Evolutionary conservation across 1,139 yeast genomes (phyloP).

Genomic region (Debaryomycetaceae sp.): DNA sequence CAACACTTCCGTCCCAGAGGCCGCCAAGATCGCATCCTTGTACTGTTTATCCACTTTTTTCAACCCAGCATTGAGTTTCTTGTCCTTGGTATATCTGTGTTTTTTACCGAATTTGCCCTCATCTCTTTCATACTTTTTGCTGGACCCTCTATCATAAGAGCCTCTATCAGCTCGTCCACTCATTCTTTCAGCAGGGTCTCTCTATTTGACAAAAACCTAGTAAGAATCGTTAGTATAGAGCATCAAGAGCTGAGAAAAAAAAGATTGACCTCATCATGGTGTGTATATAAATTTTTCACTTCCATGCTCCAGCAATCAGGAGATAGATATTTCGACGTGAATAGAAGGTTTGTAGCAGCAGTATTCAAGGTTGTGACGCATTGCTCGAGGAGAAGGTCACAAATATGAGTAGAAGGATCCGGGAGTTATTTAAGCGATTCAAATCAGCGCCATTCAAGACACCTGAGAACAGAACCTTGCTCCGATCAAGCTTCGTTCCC

Average conservation of each 20-base stretch:
- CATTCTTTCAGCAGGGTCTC: slow-evolving; percentile 3
- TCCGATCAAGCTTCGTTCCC: slow-evolving; percentile 26
- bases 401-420: background rate
- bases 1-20: slow-evolving; percentile 82
- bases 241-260: background rate
- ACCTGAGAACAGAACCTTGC: slow-evolving; percentile 4
- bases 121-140: slow-evolving; percentile 16
- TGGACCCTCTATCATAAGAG: slow-evolving; percentile 17
- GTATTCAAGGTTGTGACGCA: background rate
- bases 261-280: background rate
- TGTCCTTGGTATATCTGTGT: slow-evolving; percentile 45
- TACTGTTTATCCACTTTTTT: slow-evolving; percentile 69
- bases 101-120: slow-evolving; percentile 13
- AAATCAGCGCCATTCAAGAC: background rate
- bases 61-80: slow-evolving; percentile 61
- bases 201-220: too few relatives aligned
- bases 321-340: too few relatives aligned
- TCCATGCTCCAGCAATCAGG: background rate
- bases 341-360: background rate
- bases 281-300: background rate
- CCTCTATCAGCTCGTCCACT: slow-evolving; percentile 17
- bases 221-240: background rate
- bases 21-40: slow-evolving; percentile 72
- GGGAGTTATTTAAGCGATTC: background rate
- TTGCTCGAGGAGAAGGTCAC: background rate